phyloP scores from a whole-genome alignment of 306 rosid genomes.

The Delonix regia region DNA sequence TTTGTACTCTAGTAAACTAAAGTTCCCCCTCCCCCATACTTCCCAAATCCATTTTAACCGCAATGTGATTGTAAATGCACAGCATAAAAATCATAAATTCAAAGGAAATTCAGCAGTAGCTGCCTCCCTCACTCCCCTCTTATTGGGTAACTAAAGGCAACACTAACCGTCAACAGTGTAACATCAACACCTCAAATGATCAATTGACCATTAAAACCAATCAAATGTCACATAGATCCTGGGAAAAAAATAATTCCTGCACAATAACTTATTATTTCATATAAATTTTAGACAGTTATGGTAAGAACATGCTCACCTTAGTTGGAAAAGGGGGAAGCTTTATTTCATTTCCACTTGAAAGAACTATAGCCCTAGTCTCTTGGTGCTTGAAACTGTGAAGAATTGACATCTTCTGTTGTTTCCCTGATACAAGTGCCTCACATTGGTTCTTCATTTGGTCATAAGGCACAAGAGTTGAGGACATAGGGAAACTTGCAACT shows the following conservation, averaged over 20 bases:
- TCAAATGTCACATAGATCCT: constrained; percentile 9
- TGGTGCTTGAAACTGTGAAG: constrained; percentile 85
- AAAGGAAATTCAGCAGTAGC: background rate
- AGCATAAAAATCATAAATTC: background rate
- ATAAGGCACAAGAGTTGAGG: constrained; percentile 78
- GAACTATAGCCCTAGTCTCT: constrained; percentile 63
- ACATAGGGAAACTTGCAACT: constrained; percentile 81
- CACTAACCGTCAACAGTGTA: background rate
- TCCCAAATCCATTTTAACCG: background rate
- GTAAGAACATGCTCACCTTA: constrained; percentile 53
- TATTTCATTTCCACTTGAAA: constrained; percentile 62
- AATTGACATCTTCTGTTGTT: constrained; percentile 91
- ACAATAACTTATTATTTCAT: background rate
- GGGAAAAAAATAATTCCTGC: constrained; percentile 3
- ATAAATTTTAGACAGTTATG: constrained; percentile 11
- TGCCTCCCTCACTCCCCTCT: background rate
- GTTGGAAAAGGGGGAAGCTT: constrained; percentile 39
- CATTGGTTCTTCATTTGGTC: constrained; percentile 94
- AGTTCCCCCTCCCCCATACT: background rate
- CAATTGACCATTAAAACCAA: constrained; percentile 6
- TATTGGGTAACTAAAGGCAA: background rate
- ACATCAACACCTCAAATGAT: constrained; percentile 13
- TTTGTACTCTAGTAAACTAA: background rate
- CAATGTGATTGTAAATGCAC: background rate
- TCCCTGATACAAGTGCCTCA: constrained; percentile 89